Base-by-base conservation (phyloP, 176 grass and related monocot species). In the Alloteropsis semialata region DNA sequence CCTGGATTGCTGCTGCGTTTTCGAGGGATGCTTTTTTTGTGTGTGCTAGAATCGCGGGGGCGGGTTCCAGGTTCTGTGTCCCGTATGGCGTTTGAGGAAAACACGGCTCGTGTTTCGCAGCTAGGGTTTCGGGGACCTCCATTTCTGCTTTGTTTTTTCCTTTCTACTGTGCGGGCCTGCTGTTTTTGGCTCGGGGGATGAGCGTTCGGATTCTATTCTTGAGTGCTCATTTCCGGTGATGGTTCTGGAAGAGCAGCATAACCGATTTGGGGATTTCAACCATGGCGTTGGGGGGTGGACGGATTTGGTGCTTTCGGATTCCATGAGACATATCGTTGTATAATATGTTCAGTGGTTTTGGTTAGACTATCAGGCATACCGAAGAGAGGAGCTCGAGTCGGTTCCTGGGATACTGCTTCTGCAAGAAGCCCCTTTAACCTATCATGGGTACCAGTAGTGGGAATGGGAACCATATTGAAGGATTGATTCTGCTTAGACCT, bases 51-150 rank as follows among this genome's bases (percentile, higher is more conserved):
- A 72, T 86, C 46, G 27, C 37, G n/a, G 65, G 55, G 19, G 18
- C 17, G 37, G 10, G 33, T 72, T 19, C 6, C n/a, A 30, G 38
- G 48, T 61, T n/a, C n/a, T 89, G 43, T 76, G 18, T 45, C 29
- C 38, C 29, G 42, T 69, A n/a, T 71, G 66, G 13, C 25, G 59
- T 36, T 33, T 28, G 74, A 61, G 41, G 69, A 39, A 60, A 32
- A 4, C 6, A 33, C 59, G 53, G 33, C 29, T 33, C n/a, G 53
- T 46, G 30, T 73, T 43, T 74, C 24, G 60, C 22, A 25, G 49
- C 84, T 90, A 90, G 89, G 84, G 84, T 90, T 90, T 90, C 80
- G 36, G 10, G 13, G 79, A 49, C 65, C 38, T 59, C 27, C 67
- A 38, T 37, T 25, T 27, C 27, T 63, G 28, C 25, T 70, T 76